Evolutionary conservation across 2,329 filamentous ascomycete genomes (phyloP).

Genomic region (Apiospora hydei): DNA sequence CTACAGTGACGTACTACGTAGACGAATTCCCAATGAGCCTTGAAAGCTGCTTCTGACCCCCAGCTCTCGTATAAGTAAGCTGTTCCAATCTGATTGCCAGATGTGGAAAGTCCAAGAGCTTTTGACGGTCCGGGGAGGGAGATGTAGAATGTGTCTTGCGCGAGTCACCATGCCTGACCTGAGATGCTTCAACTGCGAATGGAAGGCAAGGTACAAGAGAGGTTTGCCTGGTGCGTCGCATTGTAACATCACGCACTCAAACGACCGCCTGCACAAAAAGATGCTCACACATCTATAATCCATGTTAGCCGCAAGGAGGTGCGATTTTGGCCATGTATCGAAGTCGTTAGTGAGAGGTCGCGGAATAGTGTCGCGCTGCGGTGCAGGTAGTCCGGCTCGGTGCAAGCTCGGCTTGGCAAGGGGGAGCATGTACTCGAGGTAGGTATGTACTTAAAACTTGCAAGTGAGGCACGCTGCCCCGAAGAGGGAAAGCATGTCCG

Average conservation of each 20-base stretch:
- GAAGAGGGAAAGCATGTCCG: not conserved
- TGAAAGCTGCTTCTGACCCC: not conserved
- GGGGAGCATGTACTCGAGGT: not conserved
- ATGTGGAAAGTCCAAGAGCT: slow-evolving; percentile 15
- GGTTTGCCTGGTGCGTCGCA: not conserved
- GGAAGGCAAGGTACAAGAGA: not conserved
- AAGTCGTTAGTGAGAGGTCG: not conserved
- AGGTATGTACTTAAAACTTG: not conserved
- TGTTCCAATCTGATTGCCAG: not conserved
- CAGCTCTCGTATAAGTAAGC: slow-evolving; percentile 1
- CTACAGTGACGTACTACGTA: slow-evolving; percentile 1
- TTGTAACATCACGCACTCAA: not conserved
- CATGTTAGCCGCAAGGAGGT: slow-evolving; percentile 11
- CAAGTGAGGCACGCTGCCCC: not conserved
- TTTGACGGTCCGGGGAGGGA: not conserved
- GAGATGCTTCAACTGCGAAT: not conserved
- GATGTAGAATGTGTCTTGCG: not conserved
- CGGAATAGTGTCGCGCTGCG: slow-evolving; percentile 10
- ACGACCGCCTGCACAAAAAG: not conserved
- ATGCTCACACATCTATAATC: not conserved
- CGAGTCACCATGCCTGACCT: slow-evolving; percentile 6
- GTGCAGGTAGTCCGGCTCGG: slow-evolving; percentile 14
- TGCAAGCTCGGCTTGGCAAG: slow-evolving; percentile 9
- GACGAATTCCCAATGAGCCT: not conserved
- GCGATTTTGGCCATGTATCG: not conserved